Percentiles rank a stretch among this genome's conserved stretches.
These are phyloP conservation scores for Xerocomus cyaneibrunnescens DNA, from an alignment of 1,284 basidiomycete species.

Conservation along the genomic window DNA sequence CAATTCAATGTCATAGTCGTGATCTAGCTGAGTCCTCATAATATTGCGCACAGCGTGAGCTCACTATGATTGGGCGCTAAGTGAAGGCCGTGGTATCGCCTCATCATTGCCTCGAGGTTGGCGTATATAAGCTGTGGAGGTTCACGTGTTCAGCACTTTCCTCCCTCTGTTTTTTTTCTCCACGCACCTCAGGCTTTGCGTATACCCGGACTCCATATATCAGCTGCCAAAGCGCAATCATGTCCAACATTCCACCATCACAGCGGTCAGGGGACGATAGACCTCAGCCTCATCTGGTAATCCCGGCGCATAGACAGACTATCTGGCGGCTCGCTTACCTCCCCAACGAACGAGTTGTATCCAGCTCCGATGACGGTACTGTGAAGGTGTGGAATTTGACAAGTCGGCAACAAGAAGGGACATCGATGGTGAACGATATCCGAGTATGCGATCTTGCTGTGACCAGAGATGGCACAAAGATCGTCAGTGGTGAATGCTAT, in stretches of 20 bases:
- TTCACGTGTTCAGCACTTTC: too few species aligned
- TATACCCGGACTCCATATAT: too few species aligned
- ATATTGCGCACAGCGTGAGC: too few species aligned
- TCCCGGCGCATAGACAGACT: not conserved
- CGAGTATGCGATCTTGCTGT: not conserved
- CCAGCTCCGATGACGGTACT: not conserved
- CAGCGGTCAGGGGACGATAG: not conserved
- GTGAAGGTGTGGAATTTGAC: not conserved
- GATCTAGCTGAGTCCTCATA: too few species aligned
- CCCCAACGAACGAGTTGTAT: not conserved
- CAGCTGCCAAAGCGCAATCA: not conserved
- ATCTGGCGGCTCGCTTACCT: not conserved
- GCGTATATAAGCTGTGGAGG: too few species aligned
- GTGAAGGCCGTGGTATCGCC: too few species aligned
- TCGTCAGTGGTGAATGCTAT: not conserved
- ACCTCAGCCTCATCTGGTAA: not conserved
- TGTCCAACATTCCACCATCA: not conserved
- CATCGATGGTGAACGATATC: not conserved
- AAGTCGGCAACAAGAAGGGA: not conserved
- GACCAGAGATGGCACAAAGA: constrained; percentile 2
- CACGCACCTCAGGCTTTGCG: too few species aligned
- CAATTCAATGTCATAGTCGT: too few species aligned
- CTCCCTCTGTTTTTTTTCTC: too few species aligned
- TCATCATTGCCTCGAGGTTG: too few species aligned
- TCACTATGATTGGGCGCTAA: too few species aligned